Percentiles rank a stretch among this genome's conserved stretches.
These are phyloP conservation scores for Sporormia fimetaria DNA, from an alignment of 495 filamentous ascomycete genomes.

Conservation along the genomic window DNA sequence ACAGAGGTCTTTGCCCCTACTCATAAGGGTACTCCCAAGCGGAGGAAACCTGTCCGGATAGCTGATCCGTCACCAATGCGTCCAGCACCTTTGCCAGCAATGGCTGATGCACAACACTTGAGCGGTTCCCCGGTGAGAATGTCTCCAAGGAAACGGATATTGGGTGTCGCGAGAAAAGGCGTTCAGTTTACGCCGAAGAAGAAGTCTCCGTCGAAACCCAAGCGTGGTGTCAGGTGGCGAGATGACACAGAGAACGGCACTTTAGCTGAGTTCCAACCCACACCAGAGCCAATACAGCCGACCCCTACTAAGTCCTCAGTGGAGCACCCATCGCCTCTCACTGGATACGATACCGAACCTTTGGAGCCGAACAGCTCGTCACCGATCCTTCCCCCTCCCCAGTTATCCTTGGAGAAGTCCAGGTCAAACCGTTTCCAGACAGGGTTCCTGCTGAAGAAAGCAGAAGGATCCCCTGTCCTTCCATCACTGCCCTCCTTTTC, in stretches of 20 bases:
- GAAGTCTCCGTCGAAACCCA: conserved; percentile 48
- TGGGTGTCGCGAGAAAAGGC: conserved; percentile 57
- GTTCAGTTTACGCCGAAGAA: conserved; percentile 80
- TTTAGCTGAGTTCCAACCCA: conserved; percentile 80
- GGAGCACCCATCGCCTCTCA: conserved; percentile 29
- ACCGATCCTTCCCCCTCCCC: conserved; percentile 40
- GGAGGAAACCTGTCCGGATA: conserved; percentile 48
- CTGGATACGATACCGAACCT: conserved; percentile 6
- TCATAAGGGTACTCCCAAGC: conserved; percentile 60
- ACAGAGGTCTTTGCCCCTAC: conserved; percentile 54
- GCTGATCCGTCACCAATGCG: conserved; percentile 32
- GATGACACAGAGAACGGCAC: conserved; percentile 77
- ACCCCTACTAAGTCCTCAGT: conserved; percentile 43
- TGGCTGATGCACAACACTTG: conserved; percentile 32
- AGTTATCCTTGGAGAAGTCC: conserved; percentile 41
- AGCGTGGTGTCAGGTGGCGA: conserved; percentile 80
- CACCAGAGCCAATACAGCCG: conserved; percentile 52
- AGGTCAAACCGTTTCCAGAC: conserved; percentile 69
- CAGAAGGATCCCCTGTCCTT: conserved; percentile 42
- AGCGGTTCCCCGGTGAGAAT: conserved; percentile 49
- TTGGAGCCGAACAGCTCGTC: conserved; percentile 41
- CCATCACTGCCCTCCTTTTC: conserved; percentile 34
- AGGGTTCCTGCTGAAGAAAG: conserved; percentile 74
- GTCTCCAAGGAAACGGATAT: conserved; percentile 71
- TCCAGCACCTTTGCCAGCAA: conserved; percentile 12